Evolutionary conservation across 148 eudicot genomes (phyloP).

Genomic region (Bassia scoparia): DNA sequence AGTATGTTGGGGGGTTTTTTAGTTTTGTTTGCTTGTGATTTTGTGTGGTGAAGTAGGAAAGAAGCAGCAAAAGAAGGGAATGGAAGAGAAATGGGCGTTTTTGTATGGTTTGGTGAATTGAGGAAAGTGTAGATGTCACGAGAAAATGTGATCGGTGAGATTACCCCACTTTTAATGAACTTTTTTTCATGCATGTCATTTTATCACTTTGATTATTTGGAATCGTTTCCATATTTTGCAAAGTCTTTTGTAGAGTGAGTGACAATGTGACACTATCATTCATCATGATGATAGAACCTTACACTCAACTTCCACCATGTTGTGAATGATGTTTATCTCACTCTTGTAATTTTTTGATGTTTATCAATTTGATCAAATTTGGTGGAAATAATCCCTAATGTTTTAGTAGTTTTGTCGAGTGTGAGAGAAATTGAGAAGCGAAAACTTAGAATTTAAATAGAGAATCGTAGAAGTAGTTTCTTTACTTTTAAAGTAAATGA

Average conservation of each 20-base stretch:
- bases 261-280: not conserved
- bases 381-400: no score
- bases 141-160: conserved; percentile 2
- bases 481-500: no score
- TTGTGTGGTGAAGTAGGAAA: not conserved
- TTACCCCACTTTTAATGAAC: conserved; percentile 4
- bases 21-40: not conserved
- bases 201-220: not conserved
- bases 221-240: not conserved
- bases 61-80: not conserved
- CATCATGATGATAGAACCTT: no score
- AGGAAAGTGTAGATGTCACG: conserved; percentile 5
- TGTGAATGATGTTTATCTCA: no score
- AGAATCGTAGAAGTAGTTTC: no score
- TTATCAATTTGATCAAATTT: no score
- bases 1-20: not conserved
- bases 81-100: not conserved
- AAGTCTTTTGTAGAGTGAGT: not conserved
- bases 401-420: no score
- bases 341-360: no score
- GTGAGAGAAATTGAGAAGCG: no score
- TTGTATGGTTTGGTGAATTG: not conserved
- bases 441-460: no score
- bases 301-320: no score
- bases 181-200: not conserved